Base-by-base conservation (phyloP, 805 yeast genomes). In the Torulaspora franciscae region DNA sequence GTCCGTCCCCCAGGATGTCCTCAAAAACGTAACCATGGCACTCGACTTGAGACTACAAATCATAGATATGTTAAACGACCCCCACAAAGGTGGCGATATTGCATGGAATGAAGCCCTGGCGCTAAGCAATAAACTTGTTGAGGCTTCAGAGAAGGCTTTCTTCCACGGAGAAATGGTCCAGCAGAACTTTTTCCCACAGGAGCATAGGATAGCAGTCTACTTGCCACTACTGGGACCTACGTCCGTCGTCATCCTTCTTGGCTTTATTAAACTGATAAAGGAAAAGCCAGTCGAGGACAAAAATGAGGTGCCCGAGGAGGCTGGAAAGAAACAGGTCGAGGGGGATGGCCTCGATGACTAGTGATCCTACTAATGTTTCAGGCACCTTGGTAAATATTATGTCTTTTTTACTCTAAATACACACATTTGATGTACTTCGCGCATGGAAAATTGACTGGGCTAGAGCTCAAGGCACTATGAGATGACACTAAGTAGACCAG, bases 151-250 rank as follows among this genome's bases (percentile, higher is more conserved):
- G 49, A 71, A 71, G 37, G 97, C 98, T 0, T 91, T 91, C 57
- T 91, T 91, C 63, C 95, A 91, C 55, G 85, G 86, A 55, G 90
- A 84, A 62, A 91, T 93, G 96, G 87, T 93, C 24, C 95, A 88
- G 58, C 97, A 91, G 61, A 87, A 84, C 45, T 89, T 85, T 64
- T 88, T 90, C 71, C 98, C 99, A 0, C 91, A 85, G 51, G 97
- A 91, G 63, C 99, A 91, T 61, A 90, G 87, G 63, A 73, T 93
- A 58, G 98, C 99, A 0, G 95, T 93, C 1, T 93, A 89, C 54
- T 70, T 88, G 59, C 99, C 99, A 0, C 68, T 91, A 36, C 63
- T 90, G 28, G 98, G 98, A 0, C 99, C 99, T 1, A 69, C 89
- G 28, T 67, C 76, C 1, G 76, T 91, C 22, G 89, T 93, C 17